Base-by-base conservation (phyloP, 1,284 basidiomycete species). In the Sanghuangporus sanghuang region DNA sequence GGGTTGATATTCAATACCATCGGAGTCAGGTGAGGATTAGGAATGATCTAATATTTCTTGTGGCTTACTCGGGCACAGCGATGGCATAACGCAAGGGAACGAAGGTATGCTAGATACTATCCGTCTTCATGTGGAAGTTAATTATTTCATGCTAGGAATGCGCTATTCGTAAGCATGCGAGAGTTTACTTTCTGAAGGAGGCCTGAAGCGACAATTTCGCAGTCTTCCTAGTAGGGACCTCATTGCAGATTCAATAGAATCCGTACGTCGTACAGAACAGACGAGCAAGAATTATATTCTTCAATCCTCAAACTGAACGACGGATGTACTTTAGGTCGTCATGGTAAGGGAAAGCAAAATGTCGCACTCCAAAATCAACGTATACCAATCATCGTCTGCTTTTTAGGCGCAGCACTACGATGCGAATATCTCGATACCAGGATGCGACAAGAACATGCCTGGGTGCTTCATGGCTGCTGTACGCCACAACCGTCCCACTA, bases 361-460 rank as follows among this genome's bases (percentile, higher is more conserved):
- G 39, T 21, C 61, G 57, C 42, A 50, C 61, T 63, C 27, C 6
- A 35, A 18, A 7, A 50, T 36, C 35, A 32, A 18, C 18, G 27
- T 54, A n/a, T 53, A 18, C 35, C 12, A 36, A 16, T 55, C 12
- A 59, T 52, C 2, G 12, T 50, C 3, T 46, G 40, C 40, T 46
- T 32, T 66, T 38, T 64, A 90, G 88, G 90, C 89, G 14, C 90
- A 93, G 80, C 86, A 92, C 73, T 91, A 95, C 70, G 92, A 95
- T 67, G 92, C 83, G n/a, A 92, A 92, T 70, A 92, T 95, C 65
- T 84, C 89, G 2, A 81, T 91, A 65, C 91, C 88, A 35, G 90
- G 89, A 67, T 95, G 93, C 69, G 93, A 96, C 77, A 96, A 96
- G 78, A 95, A 95, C 73, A 95, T 95, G 92, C 94, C 94, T 14